These are phyloP conservation scores for Solanum chaucha DNA, from an alignment of 257 asterid genomes.

Conservation along the genomic window DNA sequence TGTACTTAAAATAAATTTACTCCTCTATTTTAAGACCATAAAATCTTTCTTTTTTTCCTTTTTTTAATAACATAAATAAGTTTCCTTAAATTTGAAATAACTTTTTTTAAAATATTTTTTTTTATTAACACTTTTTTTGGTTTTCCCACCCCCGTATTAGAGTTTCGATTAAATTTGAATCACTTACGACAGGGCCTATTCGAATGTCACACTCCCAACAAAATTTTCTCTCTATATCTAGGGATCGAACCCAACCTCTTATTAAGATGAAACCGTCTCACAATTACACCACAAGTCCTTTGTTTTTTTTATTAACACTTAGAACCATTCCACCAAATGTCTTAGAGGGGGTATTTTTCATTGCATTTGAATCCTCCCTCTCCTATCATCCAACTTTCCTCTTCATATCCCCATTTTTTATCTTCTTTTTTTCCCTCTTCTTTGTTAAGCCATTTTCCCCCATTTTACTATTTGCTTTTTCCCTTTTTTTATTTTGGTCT, in stretches of 20 bases:
- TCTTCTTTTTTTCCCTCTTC: neutral
- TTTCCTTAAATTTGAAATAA: neutral
- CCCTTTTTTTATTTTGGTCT: neutral
- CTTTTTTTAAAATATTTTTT: neutral
- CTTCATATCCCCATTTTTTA: neutral
- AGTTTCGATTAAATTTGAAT: neutral
- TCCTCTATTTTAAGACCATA: neutral
- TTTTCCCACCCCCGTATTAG: too few relatives aligned
- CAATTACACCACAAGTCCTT: neutral
- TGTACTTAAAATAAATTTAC: neutral
- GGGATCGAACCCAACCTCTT: accelerated
- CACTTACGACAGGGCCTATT: accelerated
- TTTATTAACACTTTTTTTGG: too few relatives aligned
- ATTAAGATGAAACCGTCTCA: too few relatives aligned
- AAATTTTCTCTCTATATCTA: too few relatives aligned
- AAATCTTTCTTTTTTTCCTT: neutral
- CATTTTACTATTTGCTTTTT: neutral
- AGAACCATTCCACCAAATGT: neutral
- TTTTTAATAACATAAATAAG: neutral
- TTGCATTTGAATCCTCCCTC: neutral
- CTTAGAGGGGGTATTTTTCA: neutral
- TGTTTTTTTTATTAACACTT: neutral
- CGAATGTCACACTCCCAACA: accelerated
- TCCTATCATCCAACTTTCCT: neutral
- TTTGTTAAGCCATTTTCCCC: neutral